These are phyloP conservation scores for Paecilomyces sp. DNA, from an alignment of 2,329 filamentous ascomycete species.

Conservation along the genomic window DNA sequence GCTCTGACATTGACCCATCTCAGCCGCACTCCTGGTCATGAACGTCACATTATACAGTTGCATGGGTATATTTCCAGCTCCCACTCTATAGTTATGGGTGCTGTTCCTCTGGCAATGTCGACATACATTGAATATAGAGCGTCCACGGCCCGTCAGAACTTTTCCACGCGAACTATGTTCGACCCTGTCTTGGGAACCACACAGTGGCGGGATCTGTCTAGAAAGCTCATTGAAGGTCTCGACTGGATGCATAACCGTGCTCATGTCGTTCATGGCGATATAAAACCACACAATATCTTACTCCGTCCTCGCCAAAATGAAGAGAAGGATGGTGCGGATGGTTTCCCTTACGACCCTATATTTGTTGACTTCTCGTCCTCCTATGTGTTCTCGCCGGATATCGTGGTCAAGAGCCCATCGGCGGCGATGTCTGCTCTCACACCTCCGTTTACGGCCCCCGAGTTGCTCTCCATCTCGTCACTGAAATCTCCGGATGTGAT, in stretches of 20 bases:
- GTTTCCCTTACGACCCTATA: slow-evolving; percentile 33
- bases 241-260: slow-evolving; percentile 36
- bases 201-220: slow-evolving; percentile 34
- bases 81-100: slow-evolving; percentile 37
- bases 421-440: slow-evolving; percentile 33
- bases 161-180: slow-evolving; percentile 37
- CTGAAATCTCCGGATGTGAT: slow-evolving; percentile 24
- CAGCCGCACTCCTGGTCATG: slow-evolving; percentile 21
- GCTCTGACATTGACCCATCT: slow-evolving; percentile 36
- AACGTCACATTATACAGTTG: slow-evolving; percentile 37
- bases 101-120: slow-evolving; percentile 37
- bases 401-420: slow-evolving; percentile 9
- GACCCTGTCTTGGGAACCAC: slow-evolving; percentile 36
- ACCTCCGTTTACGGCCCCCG: slow-evolving; percentile 39
- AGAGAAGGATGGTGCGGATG: slow-evolving; percentile 3
- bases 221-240: slow-evolving; percentile 33
- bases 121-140: slow-evolving; percentile 33
- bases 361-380: slow-evolving; percentile 41
- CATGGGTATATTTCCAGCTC: slow-evolving; percentile 33
- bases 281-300: slow-evolving; percentile 26
- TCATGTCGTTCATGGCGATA: slow-evolving; percentile 36
- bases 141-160: slow-evolving; percentile 16
- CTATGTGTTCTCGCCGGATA: slow-evolving; percentile 11
- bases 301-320: slow-evolving; percentile 15
- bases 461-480: slow-evolving; percentile 31